phyloP scores from a whole-genome alignment of 1,284 basidiomycete genomes.

The Rhodotorula sp. region DNA sequence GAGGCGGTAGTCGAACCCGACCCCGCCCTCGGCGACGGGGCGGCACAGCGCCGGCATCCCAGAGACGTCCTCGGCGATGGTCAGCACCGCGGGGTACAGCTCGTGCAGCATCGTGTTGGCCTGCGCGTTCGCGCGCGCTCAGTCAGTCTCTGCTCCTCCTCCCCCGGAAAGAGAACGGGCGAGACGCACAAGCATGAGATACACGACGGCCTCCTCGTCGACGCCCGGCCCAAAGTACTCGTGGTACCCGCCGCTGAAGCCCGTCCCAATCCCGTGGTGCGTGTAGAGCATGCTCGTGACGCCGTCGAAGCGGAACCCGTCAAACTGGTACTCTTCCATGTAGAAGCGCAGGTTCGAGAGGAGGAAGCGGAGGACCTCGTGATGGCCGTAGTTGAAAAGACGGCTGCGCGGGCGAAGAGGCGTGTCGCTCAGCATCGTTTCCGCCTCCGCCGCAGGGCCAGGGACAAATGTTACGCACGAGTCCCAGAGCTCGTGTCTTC shows the following conservation, averaged over 20 bases:
- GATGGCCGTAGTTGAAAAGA: slow-evolving; percentile 92
- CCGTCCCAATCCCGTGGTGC: slow-evolving; percentile 95
- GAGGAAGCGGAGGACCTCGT: slow-evolving; percentile 92
- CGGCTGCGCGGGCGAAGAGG: slow-evolving; percentile 56
- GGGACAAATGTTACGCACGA: slow-evolving; percentile 47
- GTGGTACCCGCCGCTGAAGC: slow-evolving; percentile 96
- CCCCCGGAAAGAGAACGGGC: neutral
- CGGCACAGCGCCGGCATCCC: slow-evolving; percentile 95
- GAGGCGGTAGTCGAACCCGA: slow-evolving; percentile 96
- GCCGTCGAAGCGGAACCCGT: slow-evolving; percentile 97
- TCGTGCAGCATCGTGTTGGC: slow-evolving; percentile 88
- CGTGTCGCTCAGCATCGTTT: neutral
- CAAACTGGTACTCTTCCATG: slow-evolving; percentile 93
- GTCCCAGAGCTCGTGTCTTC: slow-evolving; percentile 95
- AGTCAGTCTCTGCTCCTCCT: too few species aligned
- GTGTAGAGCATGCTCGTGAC: slow-evolving; percentile 99
- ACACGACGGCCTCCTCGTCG: slow-evolving; percentile 87
- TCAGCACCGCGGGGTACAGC: slow-evolving; percentile 76
- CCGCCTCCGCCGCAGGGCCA: neutral
- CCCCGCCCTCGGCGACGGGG: slow-evolving; percentile 76
- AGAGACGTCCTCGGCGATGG: slow-evolving; percentile 96
- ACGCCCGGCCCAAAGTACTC: slow-evolving; percentile 89
- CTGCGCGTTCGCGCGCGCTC: slow-evolving; percentile 53
- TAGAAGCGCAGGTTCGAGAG: slow-evolving; percentile 93
- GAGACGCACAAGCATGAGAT: slow-evolving; percentile 88